Percentiles rank a stretch among this genome's conserved stretches.
These are phyloP conservation scores for Trichoderma sp. DNA, from an alignment of 2,329 filamentous ascomycete species.

Conservation along the genomic window DNA sequence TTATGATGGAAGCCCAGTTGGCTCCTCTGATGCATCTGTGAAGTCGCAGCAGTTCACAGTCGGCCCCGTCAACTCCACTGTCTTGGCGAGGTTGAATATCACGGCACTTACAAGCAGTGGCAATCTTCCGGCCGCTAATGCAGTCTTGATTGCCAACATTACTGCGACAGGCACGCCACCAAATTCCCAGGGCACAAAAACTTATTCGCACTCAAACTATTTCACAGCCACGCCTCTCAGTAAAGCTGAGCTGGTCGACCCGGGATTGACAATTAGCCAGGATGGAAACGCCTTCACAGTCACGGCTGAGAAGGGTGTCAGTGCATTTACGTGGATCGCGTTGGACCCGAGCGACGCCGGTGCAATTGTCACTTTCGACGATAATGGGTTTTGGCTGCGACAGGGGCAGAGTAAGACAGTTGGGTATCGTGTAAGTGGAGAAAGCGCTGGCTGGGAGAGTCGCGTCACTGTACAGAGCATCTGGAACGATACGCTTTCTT, in stretches of 20 bases:
- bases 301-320: conserved; percentile 5
- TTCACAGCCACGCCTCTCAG: conserved; percentile 5
- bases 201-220: not conserved
- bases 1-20: conserved; percentile 8
- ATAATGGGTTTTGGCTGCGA: conserved; percentile 6
- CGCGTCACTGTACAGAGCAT: conserved; percentile 2
- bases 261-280: not conserved
- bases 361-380: conserved; percentile 2
- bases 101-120: not conserved
- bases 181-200: not conserved
- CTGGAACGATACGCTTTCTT: conserved; percentile 6
- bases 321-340: conserved; percentile 1
- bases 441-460: conserved; percentile 1
- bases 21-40: not conserved
- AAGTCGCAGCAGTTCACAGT: not conserved
- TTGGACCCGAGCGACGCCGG: not conserved
- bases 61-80: conserved; percentile 1
- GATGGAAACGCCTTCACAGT: not conserved
- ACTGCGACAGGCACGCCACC: not conserved
- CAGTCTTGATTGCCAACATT: not conserved
- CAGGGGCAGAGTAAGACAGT: conserved; percentile 1
- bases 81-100: not conserved
- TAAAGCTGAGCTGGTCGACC: not conserved
- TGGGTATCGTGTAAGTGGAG: not conserved
- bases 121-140: not conserved